Evolutionary conservation across 495 filamentous ascomycete genomes (phyloP).

Genomic region (Hypoxylon lenormandii): DNA sequence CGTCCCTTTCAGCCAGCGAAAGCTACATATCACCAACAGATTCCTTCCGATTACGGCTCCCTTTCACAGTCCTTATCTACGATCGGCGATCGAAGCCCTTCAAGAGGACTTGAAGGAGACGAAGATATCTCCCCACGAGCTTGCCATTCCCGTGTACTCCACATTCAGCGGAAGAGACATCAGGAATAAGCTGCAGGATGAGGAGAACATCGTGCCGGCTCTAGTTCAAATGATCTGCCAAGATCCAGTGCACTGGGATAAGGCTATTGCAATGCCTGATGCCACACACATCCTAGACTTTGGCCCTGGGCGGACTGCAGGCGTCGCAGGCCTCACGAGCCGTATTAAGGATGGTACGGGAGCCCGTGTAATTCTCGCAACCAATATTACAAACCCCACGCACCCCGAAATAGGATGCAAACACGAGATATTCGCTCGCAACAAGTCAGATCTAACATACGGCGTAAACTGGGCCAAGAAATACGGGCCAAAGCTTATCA

Average conservation of each 20-base stretch:
- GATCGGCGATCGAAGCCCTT: slow-evolving; percentile 63
- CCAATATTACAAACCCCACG: slow-evolving; percentile 77
- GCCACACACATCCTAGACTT: slow-evolving; percentile 89
- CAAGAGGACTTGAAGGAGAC: slow-evolving; percentile 78
- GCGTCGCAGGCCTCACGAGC: slow-evolving; percentile 87
- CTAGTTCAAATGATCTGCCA: slow-evolving; percentile 85
- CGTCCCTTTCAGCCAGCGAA: slow-evolving; percentile 87
- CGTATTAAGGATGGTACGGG: slow-evolving; percentile 90
- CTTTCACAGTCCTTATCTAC: slow-evolving; percentile 86
- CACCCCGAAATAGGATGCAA: slow-evolving; percentile 87
- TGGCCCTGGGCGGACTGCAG: slow-evolving; percentile 85
- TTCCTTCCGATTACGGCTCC: slow-evolving; percentile 91
- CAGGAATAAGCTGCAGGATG: slow-evolving; percentile 55
- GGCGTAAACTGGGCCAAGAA: slow-evolving; percentile 88
- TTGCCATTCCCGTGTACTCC: slow-evolving; percentile 79
- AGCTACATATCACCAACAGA: slow-evolving; percentile 83
- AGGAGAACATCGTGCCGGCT: slow-evolving; percentile 72
- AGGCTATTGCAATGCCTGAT: slow-evolving; percentile 78
- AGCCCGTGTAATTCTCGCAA: slow-evolving; percentile 83
- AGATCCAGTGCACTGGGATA: slow-evolving; percentile 84
- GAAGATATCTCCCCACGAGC: slow-evolving; percentile 68
- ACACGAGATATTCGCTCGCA: slow-evolving; percentile 84
- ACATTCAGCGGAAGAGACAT: slow-evolving; percentile 80
- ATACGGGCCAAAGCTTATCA: slow-evolving; percentile 78
- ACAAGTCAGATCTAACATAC: slow-evolving; percentile 79